phyloP scores from a whole-genome alignment of 2,329 filamentous ascomycete genomes.

The Ciborinia camelliae region DNA sequence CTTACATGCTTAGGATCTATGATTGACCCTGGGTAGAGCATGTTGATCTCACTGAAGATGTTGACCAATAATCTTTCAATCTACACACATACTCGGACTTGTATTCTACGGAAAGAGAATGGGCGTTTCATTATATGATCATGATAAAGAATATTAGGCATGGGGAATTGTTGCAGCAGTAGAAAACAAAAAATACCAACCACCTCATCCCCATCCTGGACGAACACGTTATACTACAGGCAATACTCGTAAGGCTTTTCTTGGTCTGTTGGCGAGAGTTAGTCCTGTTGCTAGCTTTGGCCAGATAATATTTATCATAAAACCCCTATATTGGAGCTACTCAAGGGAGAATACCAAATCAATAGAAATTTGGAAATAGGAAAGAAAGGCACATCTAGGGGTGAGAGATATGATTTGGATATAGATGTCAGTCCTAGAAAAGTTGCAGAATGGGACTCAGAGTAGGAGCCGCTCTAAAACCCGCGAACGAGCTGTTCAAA shows the following conservation, averaged over 20 bases:
- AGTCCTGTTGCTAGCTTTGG: not conserved
- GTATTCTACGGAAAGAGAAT: not conserved
- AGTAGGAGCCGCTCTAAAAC: not conserved
- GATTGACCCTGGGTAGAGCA: not conserved
- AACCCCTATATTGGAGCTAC: conserved; percentile 3
- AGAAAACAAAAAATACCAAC: conserved; percentile 10
- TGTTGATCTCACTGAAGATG: conserved; percentile 1
- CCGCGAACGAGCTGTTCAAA: not conserved
- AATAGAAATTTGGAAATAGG: not conserved
- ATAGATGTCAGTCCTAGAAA: not conserved
- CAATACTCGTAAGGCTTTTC: not conserved
- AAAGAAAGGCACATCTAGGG: not conserved
- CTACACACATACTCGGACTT: conserved; percentile 2
- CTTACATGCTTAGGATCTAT: not conserved
- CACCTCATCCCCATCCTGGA: not conserved
- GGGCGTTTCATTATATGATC: too few species aligned
- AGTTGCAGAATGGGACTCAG: not conserved
- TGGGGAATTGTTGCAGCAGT: conserved; percentile 18
- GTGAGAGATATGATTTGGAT: not conserved
- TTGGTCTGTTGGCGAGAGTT: not conserved
- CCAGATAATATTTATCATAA: not conserved
- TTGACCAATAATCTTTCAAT: conserved; percentile 5
- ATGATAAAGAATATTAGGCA: too few species aligned
- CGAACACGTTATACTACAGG: not conserved
- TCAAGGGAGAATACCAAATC: conserved; percentile 9